Conservation (phyloP, 371 early-diverging fungal species). For the Lichtheimia hyalospora region DNA sequence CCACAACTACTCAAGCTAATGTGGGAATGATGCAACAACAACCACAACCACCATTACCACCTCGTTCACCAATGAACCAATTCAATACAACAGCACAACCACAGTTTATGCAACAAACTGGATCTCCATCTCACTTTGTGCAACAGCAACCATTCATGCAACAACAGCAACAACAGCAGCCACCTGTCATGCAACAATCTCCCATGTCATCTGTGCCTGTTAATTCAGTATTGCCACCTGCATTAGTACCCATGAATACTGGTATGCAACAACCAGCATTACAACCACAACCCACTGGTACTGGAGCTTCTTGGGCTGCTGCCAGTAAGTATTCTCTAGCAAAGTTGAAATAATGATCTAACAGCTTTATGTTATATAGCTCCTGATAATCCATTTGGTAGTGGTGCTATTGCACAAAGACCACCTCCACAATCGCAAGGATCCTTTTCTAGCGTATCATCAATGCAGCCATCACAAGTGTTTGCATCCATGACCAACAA, state of each 20-base stretch:
- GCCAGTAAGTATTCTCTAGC: conserved; percentile 29
- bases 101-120: background rate
- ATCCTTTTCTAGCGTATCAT: conserved; percentile 5
- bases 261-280: conserved; percentile 22
- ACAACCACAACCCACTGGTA: conserved; percentile 29
- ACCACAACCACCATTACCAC: conserved; percentile 22
- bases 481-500: conserved; percentile 24
- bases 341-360: background rate
- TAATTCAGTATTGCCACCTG: conserved; percentile 30
- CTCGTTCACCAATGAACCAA: background rate
- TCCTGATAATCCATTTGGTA: conserved; percentile 50
- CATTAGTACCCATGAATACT: conserved; percentile 21
- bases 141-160: conserved; percentile 21
- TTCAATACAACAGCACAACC: background rate
- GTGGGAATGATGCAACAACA: conserved; percentile 13
- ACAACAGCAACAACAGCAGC: conserved; percentile 26
- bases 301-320: conserved; percentile 32
- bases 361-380: conserved; percentile 16
- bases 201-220: conserved; percentile 15
- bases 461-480: conserved; percentile 20
- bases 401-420: conserved; percentile 9
- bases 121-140: conserved; percentile 1
- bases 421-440: conserved; percentile 24
- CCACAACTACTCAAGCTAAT: background rate
- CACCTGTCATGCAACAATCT: conserved; percentile 7